These are phyloP conservation scores for Trichoderma semiorbis DNA, from an alignment of 2,329 filamentous ascomycete species.

Conservation along the genomic window DNA sequence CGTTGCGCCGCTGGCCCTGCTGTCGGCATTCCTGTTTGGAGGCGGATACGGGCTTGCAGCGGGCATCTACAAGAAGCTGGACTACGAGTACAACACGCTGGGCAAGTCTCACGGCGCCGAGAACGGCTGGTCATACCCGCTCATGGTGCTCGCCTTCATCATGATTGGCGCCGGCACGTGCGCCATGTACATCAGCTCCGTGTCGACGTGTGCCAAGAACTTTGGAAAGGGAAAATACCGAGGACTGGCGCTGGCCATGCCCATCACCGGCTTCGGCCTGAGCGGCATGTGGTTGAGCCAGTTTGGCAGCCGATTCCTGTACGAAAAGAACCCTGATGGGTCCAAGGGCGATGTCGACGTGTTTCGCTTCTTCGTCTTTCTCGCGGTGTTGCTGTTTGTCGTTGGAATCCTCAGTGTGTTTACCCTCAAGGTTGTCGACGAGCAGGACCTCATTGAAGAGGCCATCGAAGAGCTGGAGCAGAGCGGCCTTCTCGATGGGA, in stretches of 20 bases:
- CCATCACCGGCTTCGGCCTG: constrained; percentile 88
- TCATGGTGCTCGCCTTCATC: constrained; percentile 84
- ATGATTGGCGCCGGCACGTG: constrained; percentile 79
- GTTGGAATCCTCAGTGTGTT: constrained; percentile 73
- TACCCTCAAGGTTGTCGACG: constrained; percentile 73
- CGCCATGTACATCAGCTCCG: constrained; percentile 81
- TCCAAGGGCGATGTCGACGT: constrained; percentile 65
- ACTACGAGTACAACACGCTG: constrained; percentile 44
- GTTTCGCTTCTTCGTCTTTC: constrained; percentile 82
- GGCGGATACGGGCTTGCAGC: constrained; percentile 81
- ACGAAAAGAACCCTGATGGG: constrained; percentile 64
- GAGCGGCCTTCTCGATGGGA: constrained; percentile 76
- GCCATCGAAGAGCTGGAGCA: constrained; percentile 88
- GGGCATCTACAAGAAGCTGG: constrained; percentile 60
- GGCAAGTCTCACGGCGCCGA: constrained; percentile 39
- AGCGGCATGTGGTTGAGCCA: constrained; percentile 97
- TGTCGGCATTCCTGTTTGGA: constrained; percentile 72
- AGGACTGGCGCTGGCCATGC: constrained; percentile 82
- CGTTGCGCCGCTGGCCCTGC: constrained; percentile 70
- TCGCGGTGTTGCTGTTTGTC: constrained; percentile 65
- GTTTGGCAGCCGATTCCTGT: constrained; percentile 73
- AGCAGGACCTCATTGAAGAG: constrained; percentile 83
- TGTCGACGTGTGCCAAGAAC: constrained; percentile 98
- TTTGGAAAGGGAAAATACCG: constrained; percentile 86
- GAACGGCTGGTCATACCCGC: constrained; percentile 64